Evolutionary conservation across 2,329 filamentous ascomycete genomes (phyloP).

Genomic region (Colletotrichum agaves): DNA sequence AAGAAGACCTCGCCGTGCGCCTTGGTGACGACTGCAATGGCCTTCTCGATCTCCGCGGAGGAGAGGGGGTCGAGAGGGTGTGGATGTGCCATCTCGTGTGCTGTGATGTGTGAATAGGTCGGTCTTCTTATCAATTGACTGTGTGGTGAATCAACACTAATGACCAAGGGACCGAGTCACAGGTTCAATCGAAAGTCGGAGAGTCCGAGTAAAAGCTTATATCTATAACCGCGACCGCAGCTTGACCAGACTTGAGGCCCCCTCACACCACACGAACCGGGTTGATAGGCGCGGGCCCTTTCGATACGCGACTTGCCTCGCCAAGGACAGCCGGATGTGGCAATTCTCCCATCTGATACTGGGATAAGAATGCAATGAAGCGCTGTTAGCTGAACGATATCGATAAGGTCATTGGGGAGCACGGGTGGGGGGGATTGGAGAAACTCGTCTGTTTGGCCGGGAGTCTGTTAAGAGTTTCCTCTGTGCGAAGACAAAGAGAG

Average conservation of each 20-base stretch:
- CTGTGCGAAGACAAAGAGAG: background rate
- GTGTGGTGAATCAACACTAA: background rate
- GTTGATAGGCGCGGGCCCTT: conserved; percentile 9
- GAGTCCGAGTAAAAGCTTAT: conserved; percentile 30
- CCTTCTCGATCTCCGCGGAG: conserved; percentile 76
- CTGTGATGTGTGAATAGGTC: background rate
- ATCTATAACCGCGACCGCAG: background rate
- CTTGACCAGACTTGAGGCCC: conserved; percentile 7
- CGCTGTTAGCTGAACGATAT: background rate
- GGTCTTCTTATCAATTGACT: background rate
- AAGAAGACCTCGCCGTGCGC: conserved; percentile 79
- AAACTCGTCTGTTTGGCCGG: background rate
- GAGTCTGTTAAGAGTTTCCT: conserved; percentile 23
- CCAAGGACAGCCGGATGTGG: conserved; percentile 15
- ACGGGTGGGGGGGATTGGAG: conserved; percentile 15
- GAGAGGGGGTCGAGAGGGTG: conserved; percentile 85
- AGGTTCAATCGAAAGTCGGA: background rate
- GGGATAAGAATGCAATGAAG: conserved; percentile 15
- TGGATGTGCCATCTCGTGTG: conserved; percentile 9
- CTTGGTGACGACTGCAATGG: conserved; percentile 75
- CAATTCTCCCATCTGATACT: conserved; percentile 7
- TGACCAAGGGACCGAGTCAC: background rate
- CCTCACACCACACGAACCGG: conserved; percentile 7
- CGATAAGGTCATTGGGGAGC: conserved; percentile 10
- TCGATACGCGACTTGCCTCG: conserved; percentile 13